Percentiles rank a stretch among this genome's conserved stretches.
Evolutionary conservation across 1,284 basidiomycete genomes (phyloP).

Genomic region (Psilocybe mexicana): DNA sequence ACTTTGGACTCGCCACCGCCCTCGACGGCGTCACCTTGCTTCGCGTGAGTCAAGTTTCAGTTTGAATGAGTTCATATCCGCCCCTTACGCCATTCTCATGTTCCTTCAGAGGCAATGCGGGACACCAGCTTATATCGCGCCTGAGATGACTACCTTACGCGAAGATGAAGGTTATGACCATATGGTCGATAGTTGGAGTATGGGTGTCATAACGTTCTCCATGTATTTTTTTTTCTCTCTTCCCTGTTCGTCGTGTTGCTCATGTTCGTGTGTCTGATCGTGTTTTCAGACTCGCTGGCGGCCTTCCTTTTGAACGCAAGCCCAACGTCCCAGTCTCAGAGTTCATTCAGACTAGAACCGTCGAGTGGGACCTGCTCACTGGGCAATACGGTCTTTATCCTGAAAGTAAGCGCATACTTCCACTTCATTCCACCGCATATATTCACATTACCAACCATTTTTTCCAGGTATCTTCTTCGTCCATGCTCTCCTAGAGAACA

Average conservation of each 20-base stretch:
- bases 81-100: background rate
- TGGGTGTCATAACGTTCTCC: background rate
- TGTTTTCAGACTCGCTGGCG: background rate
- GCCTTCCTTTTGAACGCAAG: too few species aligned
- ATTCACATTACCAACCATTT: background rate
- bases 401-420: background rate
- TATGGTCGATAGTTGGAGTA: slow-evolving; percentile 2
- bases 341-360: background rate
- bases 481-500: background rate
- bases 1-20: slow-evolving; percentile 2
- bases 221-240: background rate
- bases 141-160: background rate
- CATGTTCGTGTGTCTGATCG: background rate
- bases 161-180: background rate
- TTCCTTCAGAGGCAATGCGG: slow-evolving; percentile 1
- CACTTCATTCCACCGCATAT: background rate
- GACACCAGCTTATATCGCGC: background rate
- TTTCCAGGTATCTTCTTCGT: background rate
- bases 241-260: background rate
- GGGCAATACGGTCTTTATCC: background rate
- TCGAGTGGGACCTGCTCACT: background rate
- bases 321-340: too few species aligned
- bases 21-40: background rate
- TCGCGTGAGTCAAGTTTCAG: background rate
- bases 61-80: background rate